Evolutionary conservation across 2,329 filamentous ascomycete species (phyloP), one percentile per base, ranked within the genome.

Genomic region (Arthrobotrys sinensis): DNA sequence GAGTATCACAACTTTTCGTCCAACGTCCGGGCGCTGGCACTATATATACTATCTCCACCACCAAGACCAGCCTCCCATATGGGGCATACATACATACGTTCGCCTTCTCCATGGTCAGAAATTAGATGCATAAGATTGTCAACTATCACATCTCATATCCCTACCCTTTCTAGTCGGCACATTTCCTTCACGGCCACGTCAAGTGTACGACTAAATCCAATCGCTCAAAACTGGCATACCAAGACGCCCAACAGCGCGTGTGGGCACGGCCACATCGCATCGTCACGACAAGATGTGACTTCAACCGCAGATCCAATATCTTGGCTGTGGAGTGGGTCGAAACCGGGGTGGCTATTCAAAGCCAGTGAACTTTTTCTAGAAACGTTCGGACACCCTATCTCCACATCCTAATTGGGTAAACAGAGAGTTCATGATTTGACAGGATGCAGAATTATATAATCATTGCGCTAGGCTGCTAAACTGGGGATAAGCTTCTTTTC

Each of bases 241-340:
- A 48, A 28, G 24, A 28, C 24, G 45, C 12, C 12, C 7, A 3
- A 24, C 16, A 7, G 45, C 45, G 45, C 45, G 19, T 12, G 19
- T 12, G 19, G 7, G 45, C 45, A 48, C 19, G 45, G 45, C 45
- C 45, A 21, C 45, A 48, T 48, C 19, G 2, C 43, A 48, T 48
- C 45, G 12, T 48, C 19, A 48, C 45, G 19, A 8, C 45, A 24
- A 48, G 19, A 24, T 21, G 45, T 48, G 45, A 48, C 45, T 48
- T 48, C 45, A 48, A 48, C 45, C 19, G 19, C 45, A 24, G 45
- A 48, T 48, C 45, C 45, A 48, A 48, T 48, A 48, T 24, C 45
- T 48, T 48, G 45, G 45, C 45, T 11, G 19, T 48, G 45, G 45
- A 24, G 45, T 24, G 43, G 43, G n/a, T 8, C 36, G 5, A 3